Evolutionary conservation across 305 asterid species (phyloP).

Genomic region (Fraxinus sp.): DNA sequence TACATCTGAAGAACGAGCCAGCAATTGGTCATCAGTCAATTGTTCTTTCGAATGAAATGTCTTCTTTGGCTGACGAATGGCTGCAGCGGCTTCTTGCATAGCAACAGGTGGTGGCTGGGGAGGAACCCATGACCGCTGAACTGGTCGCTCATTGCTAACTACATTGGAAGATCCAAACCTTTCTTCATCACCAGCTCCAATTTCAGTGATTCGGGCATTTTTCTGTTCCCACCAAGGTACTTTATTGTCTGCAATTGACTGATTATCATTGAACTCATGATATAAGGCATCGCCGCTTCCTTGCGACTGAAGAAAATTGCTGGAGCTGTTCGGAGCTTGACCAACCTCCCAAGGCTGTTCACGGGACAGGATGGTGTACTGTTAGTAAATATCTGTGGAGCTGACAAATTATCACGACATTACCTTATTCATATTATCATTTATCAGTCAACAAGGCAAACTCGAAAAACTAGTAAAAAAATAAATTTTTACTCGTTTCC

Average conservation of each 20-base stretch:
- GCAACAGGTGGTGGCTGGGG: slow-evolving; percentile 93
- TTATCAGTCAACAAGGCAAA: slow-evolving; percentile 3
- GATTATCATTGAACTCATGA: slow-evolving; percentile 40
- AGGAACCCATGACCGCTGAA: slow-evolving; percentile 81
- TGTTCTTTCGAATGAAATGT: slow-evolving; percentile 43
- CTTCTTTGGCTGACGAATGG: slow-evolving; percentile 92
- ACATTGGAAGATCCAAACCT: slow-evolving; percentile 38
- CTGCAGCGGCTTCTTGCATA: slow-evolving; percentile 90
- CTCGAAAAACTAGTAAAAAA: neutral
- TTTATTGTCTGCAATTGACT: slow-evolving; percentile 46
- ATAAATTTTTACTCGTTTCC: neutral
- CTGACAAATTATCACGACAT: neutral
- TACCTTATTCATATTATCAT: neutral
- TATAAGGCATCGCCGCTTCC: slow-evolving; percentile 37
- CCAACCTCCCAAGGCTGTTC: slow-evolving; percentile 85
- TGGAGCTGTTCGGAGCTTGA: slow-evolving; percentile 47
- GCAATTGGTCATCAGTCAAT: slow-evolving; percentile 62
- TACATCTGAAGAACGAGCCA: slow-evolving; percentile 47
- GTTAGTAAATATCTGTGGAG: slow-evolving; percentile 1
- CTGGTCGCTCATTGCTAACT: slow-evolving; percentile 37
- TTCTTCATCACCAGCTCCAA: slow-evolving; percentile 49
- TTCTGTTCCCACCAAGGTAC: slow-evolving; percentile 65
- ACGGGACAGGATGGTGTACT: slow-evolving; percentile 18
- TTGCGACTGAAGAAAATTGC: slow-evolving; percentile 42
- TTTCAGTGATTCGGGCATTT: slow-evolving; percentile 62